A percentile compares a stretch with the other conserved stretches of the same genome.
These are phyloP conservation scores for Colletotrichum euphorbiae DNA, from an alignment of 2,329 filamentous ascomycete species.

Conservation along the genomic window DNA sequence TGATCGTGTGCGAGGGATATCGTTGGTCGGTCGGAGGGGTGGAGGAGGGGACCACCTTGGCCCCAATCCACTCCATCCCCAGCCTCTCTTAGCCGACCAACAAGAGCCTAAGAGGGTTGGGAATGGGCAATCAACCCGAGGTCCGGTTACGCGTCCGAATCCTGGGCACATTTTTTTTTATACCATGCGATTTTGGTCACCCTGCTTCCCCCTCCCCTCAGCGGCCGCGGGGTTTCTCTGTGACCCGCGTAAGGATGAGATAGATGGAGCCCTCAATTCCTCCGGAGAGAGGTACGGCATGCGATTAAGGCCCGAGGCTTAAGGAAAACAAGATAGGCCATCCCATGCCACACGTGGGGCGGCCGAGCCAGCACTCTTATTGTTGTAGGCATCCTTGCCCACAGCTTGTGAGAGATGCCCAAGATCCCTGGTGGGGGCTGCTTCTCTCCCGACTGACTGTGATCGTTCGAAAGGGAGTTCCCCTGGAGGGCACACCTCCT, in stretches of 20 bases:
- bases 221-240: background rate
- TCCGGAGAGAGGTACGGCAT: constrained; percentile 9
- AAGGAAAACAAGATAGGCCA: background rate
- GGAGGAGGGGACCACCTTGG: constrained; percentile 7
- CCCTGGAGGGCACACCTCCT: background rate
- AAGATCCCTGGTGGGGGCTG: background rate
- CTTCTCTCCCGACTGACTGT: background rate
- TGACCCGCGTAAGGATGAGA: background rate
- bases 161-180: background rate
- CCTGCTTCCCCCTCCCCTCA: background rate
- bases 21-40: constrained; percentile 8
- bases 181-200: background rate
- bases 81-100: constrained; percentile 20
- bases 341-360: constrained; percentile 6
- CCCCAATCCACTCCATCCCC: background rate
- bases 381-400: background rate
- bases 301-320: background rate
- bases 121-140: constrained; percentile 7
- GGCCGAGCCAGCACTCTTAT: background rate
- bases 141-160: constrained; percentile 30
- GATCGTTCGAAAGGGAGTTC: background rate
- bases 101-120: constrained; percentile 15
- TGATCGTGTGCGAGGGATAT: constrained; percentile 1
- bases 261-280: too few relatives aligned
- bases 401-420: constrained; percentile 2